Evolutionary conservation across 495 filamentous ascomycete species (phyloP).

Genomic region (Aspergillus taichungensis): DNA sequence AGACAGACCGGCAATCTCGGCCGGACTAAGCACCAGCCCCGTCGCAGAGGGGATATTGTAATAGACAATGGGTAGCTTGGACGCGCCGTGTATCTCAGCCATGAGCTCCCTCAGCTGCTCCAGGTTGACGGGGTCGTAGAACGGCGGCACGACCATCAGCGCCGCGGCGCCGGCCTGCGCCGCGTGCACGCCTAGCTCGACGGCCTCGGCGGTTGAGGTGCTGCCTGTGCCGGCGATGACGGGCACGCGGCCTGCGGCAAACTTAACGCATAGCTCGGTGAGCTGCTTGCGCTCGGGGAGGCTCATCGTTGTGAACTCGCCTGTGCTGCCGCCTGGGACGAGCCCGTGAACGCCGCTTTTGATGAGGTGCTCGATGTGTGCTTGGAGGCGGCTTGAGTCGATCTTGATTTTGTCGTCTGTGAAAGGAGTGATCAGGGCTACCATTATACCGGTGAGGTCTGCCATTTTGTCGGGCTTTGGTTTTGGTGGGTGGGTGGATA

Average conservation of each 20-base stretch:
- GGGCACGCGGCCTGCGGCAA: slow-evolving; percentile 25
- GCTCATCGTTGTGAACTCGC: slow-evolving; percentile 28
- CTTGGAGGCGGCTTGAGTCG: slow-evolving; percentile 21
- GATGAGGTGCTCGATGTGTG: slow-evolving; percentile 30
- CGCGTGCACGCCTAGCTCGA: slow-evolving; percentile 29
- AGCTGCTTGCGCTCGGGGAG: slow-evolving; percentile 29
- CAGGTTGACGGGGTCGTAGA: slow-evolving; percentile 27
- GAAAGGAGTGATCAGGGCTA: slow-evolving; percentile 32
- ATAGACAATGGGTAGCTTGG: slow-evolving; percentile 24
- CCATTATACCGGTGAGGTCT: slow-evolving; percentile 24
- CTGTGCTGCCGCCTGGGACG: slow-evolving; percentile 31
- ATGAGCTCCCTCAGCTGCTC: slow-evolving; percentile 24
- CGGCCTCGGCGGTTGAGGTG: slow-evolving; percentile 18
- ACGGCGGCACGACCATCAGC: slow-evolving; percentile 33
- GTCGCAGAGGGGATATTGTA: slow-evolving; percentile 28
- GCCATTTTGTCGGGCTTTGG: slow-evolving; percentile 9
- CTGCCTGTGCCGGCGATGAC: slow-evolving; percentile 26
- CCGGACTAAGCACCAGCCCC: slow-evolving; percentile 17
- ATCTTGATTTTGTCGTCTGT: slow-evolving; percentile 24
- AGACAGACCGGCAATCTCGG: slow-evolving; percentile 20
- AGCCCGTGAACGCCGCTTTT: slow-evolving; percentile 28
- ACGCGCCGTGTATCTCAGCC: slow-evolving; percentile 17
- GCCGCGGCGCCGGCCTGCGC: slow-evolving; percentile 21
- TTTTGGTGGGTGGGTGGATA: not conserved
- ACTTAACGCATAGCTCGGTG: slow-evolving; percentile 28